phyloP scores from a whole-genome alignment of 441 rosid species.

The Erodium texanum region DNA sequence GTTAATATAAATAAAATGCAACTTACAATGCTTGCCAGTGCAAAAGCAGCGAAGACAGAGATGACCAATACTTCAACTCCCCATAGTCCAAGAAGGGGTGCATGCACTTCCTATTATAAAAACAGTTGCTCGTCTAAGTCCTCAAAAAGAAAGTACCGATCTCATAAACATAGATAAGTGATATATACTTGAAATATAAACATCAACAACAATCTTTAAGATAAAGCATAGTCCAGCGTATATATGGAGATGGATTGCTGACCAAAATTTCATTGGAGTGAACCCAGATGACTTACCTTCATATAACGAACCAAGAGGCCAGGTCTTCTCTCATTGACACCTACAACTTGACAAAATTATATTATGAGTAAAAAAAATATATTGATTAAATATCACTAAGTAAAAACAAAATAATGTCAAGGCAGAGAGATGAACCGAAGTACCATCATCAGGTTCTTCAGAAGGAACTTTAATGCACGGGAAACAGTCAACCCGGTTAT shows the following conservation, averaged over 20 bases:
- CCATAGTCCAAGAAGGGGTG: slow-evolving; percentile 50
- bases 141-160: no score
- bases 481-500: slow-evolving; percentile 54
- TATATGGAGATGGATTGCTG: neutral
- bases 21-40: slow-evolving; percentile 52
- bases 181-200: neutral
- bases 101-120: slow-evolving; percentile 43
- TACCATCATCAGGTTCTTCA: slow-evolving; percentile 39
- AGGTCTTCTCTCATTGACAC: slow-evolving; percentile 28
- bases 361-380: slow-evolving; percentile 12
- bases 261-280: neutral
- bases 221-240: neutral
- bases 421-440: slow-evolving; percentile 5
- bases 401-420: neutral
- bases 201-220: neutral
- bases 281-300: slow-evolving; percentile 32
- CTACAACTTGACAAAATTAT: slow-evolving; percentile 18
- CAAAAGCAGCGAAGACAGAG: slow-evolving; percentile 42
- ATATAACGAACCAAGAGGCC: slow-evolving; percentile 49
- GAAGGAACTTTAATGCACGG: slow-evolving; percentile 40
- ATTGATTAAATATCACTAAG: neutral
- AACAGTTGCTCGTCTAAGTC: no score
- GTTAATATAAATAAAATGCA: slow-evolving; percentile 5
- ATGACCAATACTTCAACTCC: slow-evolving; percentile 43
- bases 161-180: neutral